Percentiles rank a stretch among this genome's conserved stretches.
Evolutionary conservation across 306 rosid species (phyloP).

Genomic region (Rubus idaeus): DNA sequence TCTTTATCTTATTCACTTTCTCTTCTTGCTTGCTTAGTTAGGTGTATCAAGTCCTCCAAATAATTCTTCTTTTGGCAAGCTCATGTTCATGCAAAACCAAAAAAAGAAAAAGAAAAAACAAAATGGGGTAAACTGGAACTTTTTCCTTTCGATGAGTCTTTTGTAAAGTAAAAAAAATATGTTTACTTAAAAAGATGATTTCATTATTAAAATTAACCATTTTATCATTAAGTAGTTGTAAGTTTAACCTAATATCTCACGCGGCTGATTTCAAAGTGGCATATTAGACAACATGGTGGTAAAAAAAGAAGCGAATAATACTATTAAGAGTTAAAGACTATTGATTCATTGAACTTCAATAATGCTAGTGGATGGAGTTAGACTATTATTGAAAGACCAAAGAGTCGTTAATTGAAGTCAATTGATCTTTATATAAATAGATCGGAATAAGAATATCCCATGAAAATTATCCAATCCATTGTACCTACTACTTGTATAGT

Average conservation of each 20-base stretch:
- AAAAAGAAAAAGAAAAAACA: no score
- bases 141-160: neutral
- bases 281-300: neutral
- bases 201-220: no score
- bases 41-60: neutral
- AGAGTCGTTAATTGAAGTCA: neutral
- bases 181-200: no score
- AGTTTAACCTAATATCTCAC: neutral
- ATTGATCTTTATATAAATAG: neutral
- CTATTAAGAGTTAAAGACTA: neutral
- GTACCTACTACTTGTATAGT: neutral
- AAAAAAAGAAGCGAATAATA: neutral
- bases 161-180: no score
- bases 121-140: neutral
- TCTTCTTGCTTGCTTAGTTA: neutral
- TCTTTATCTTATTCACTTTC: neutral
- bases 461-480: constrained; percentile 1
- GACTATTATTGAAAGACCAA: neutral
- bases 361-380: neutral
- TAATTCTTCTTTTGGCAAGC: neutral
- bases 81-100: neutral
- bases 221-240: no score
- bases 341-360: neutral
- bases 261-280: neutral
- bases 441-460: constrained; percentile 24